phyloP scores from a whole-genome alignment of 2,329 filamentous ascomycete species.

The Cercospora beticola region DNA sequence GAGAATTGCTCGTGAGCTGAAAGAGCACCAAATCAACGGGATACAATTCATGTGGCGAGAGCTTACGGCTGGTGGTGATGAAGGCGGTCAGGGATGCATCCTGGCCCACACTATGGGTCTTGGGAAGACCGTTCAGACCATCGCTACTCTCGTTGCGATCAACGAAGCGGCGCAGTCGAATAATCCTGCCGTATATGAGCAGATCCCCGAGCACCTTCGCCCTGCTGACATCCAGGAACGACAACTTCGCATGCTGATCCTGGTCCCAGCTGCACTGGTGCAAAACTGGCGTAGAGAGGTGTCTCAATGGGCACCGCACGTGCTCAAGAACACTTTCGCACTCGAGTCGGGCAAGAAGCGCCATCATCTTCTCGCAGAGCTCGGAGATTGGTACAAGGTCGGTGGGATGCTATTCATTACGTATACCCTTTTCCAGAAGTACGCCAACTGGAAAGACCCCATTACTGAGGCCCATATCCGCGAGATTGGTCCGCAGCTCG shows the following conservation, averaged over 20 bases:
- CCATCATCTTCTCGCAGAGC: conserved; percentile 32
- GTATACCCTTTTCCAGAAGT: conserved; percentile 64
- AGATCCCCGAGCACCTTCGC: conserved; percentile 66
- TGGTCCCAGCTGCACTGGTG: conserved; percentile 73
- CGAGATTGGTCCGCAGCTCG: conserved; percentile 53
- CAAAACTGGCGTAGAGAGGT: conserved; percentile 85
- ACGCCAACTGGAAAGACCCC: conserved; percentile 34
- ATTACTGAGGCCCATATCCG: conserved; percentile 67
- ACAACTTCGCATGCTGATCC: conserved; percentile 63
- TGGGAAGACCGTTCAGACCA: conserved; percentile 86
- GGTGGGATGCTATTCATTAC: conserved; percentile 77
- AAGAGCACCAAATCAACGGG: conserved; percentile 76
- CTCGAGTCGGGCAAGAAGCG: conserved; percentile 49
- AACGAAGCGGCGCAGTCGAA: conserved; percentile 62
- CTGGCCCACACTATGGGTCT: conserved; percentile 89
- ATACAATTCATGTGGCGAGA: conserved; percentile 89
- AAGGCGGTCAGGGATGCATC: conserved; percentile 69
- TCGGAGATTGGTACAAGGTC: conserved; percentile 60
- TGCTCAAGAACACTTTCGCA: conserved; percentile 58
- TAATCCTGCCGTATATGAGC: conserved; percentile 57
- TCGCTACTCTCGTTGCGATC: conserved; percentile 76
- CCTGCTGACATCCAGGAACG: conserved; percentile 38
- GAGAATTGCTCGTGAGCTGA: conserved; percentile 65
- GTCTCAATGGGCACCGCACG: conserved; percentile 59
- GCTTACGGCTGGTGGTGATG: conserved; percentile 56